phyloP scores from a whole-genome alignment of 768 basidiomycete genomes.

The Pleurotus tuoliensis region DNA sequence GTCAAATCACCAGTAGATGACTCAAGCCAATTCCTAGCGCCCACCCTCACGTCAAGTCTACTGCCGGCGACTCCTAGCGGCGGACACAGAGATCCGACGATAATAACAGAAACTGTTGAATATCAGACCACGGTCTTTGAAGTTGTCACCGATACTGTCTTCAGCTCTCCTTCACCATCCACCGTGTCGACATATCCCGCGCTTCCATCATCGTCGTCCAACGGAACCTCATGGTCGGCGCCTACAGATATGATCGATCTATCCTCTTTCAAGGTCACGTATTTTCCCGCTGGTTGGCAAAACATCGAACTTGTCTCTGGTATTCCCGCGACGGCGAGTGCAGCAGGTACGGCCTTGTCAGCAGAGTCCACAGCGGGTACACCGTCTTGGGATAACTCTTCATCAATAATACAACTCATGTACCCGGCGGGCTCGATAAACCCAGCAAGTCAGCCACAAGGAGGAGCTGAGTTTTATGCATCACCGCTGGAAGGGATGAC shows the following conservation, averaged over 20 bases:
- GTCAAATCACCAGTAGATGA: too few species aligned
- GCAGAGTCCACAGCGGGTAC: not conserved
- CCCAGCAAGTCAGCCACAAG: conserved; percentile 56
- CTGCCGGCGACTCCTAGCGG: too few species aligned
- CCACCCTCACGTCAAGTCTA: too few species aligned
- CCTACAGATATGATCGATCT: conserved; percentile 57
- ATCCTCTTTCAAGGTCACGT: conserved; percentile 51
- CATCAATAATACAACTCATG: conserved; percentile 53
- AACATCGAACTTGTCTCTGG: conserved; percentile 56
- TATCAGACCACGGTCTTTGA: conserved; percentile 20
- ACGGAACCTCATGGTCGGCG: conserved; percentile 40
- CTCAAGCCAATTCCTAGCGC: too few species aligned
- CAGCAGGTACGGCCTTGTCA: conserved; percentile 1
- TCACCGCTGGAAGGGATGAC: conserved; percentile 36
- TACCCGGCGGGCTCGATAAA: conserved; percentile 72
- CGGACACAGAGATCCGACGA: too few species aligned
- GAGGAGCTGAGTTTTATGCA: conserved; percentile 71
- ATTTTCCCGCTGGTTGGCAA: conserved; percentile 47
- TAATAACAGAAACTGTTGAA: conserved; percentile 4
- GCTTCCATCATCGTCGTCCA: not conserved
- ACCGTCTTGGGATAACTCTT: conserved; percentile 23
- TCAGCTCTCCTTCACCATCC: conserved; percentile 7
- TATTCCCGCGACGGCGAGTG: conserved; percentile 35
- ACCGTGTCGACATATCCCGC: conserved; percentile 11
- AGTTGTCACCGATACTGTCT: conserved; percentile 19